Base-by-base conservation (phyloP, 2,329 filamentous ascomycete species). In the Amauroascus verrucosus region DNA sequence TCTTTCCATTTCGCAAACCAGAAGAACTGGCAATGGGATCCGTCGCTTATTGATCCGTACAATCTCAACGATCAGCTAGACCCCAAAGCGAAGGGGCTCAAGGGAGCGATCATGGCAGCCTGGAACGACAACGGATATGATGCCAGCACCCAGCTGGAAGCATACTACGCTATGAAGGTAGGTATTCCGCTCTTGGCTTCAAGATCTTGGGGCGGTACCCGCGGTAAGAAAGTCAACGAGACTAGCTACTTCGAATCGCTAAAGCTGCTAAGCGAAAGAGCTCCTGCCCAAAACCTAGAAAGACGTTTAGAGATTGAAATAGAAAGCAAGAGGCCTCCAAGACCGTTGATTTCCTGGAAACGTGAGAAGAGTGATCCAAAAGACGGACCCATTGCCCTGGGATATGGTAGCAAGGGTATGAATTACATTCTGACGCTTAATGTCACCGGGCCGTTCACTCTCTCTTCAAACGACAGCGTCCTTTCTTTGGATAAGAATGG, bases 91-190 rank as follows among this genome's bases (percentile, higher is more conserved):
- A 65, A 70, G 0, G 63, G 66, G 1, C 69, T 79, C 1, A 67
- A 75, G 2, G 77, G 77, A 0, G 70, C 75, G 22, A 70, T 80
- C 26, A 67, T 71, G 2, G 72, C 77, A 1, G 62, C 76, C 3
- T 79, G 77, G 77, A 79, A 79, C 54, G 77, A 80, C 56, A 77
- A 75, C 48, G 77, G 77, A 1, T 66, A 72, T 0, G 78, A 79
- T 56, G 72, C 76, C 2, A 72, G 72, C 0, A 74, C 74, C 0
- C 75, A 75, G 54, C 70, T 74, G 1, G 77, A 80, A 59, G 70
- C 74, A 0, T 80, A 77, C 56, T 77, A 77, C 56, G 69, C 75
- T 1, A 75, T 76, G 40, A 64, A 67, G 72, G 56, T 74, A n/a
- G 74, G 74, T 0, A 71, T 79, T 16, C 75, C 77, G 0, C 73